phyloP scores from a whole-genome alignment of 164 flowering plant species.

The Berberis thunbergii region DNA sequence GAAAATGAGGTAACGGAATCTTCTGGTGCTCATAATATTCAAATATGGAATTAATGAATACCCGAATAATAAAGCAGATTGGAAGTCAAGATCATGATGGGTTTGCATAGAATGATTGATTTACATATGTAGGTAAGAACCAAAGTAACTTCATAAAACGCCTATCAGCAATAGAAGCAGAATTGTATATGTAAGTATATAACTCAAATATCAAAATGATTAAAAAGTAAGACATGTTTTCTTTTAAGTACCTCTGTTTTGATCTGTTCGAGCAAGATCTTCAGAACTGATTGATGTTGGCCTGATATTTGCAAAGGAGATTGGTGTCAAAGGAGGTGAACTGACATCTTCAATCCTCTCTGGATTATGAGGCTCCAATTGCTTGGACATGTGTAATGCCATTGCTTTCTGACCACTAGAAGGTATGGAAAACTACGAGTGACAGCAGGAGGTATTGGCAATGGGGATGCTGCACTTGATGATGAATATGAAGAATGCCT shows the following conservation, averaged over 20 bases:
- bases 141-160: neutral
- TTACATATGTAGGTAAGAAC: neutral
- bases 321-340: slow-evolving; percentile 84
- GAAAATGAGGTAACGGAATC: neutral
- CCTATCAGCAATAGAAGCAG: neutral
- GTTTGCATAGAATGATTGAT: neutral
- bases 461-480: slow-evolving; percentile 46
- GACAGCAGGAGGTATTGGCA: slow-evolving; percentile 65
- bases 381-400: slow-evolving; percentile 34
- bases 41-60: neutral
- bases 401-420: slow-evolving; percentile 61
- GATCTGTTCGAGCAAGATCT: slow-evolving; percentile 27
- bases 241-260: slow-evolving; percentile 39
- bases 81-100: too few relatives aligned
- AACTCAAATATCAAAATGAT: too few relatives aligned
- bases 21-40: neutral
- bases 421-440: slow-evolving; percentile 83
- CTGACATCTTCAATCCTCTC: slow-evolving; percentile 30
- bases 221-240: too few relatives aligned
- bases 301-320: slow-evolving; percentile 38
- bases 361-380: slow-evolving; percentile 27
- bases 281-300: slow-evolving; percentile 24
- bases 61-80: neutral
- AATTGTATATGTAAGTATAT: slow-evolving; percentile 12
- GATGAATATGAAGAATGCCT: slow-evolving; percentile 24